Evolutionary conservation across 345 rosid species (phyloP).

Genomic region (Hevea brasiliensis): DNA sequence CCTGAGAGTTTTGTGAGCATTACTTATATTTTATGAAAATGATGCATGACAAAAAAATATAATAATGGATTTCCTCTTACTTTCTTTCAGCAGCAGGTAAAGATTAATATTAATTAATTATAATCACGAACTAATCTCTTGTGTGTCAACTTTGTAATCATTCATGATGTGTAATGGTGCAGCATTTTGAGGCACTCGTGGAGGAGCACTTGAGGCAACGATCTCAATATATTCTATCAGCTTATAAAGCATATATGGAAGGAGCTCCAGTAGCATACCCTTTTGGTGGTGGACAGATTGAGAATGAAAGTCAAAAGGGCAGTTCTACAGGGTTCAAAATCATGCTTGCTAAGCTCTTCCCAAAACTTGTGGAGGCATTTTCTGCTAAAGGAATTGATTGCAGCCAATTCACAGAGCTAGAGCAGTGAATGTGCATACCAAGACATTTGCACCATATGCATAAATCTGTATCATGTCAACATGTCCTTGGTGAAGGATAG

Average conservation of each 20-base stretch:
- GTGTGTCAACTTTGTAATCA: not conserved
- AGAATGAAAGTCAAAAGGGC: constrained; percentile 38
- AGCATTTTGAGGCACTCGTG: constrained; percentile 82
- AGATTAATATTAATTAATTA: too few relatives aligned
- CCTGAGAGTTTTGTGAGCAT: too few relatives aligned
- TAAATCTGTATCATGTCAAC: constrained; percentile 22
- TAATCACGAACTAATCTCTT: not conserved
- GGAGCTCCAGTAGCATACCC: constrained; percentile 62
- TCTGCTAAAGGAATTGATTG: constrained; percentile 65
- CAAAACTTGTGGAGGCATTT: constrained; percentile 75
- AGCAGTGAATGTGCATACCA: constrained; percentile 24
- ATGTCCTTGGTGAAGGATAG: constrained; percentile 6
- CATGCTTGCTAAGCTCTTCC: constrained; percentile 82
- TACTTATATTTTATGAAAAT: too few relatives aligned
- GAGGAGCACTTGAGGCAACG: constrained; percentile 63
- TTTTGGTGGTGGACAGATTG: constrained; percentile 23
- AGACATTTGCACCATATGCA: constrained; percentile 13
- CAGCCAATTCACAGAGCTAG: constrained; percentile 37
- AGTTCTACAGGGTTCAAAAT: constrained; percentile 89
- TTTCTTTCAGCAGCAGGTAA: not conserved
- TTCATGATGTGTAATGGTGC: constrained; percentile 18
- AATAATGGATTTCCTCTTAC: too few relatives aligned
- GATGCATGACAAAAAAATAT: not conserved
- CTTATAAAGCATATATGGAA: constrained; percentile 78
- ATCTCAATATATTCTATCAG: constrained; percentile 43